Evolutionary conservation across 169 alveolate genomes (phyloP).

Genomic region (Neospora caninum): DNA sequence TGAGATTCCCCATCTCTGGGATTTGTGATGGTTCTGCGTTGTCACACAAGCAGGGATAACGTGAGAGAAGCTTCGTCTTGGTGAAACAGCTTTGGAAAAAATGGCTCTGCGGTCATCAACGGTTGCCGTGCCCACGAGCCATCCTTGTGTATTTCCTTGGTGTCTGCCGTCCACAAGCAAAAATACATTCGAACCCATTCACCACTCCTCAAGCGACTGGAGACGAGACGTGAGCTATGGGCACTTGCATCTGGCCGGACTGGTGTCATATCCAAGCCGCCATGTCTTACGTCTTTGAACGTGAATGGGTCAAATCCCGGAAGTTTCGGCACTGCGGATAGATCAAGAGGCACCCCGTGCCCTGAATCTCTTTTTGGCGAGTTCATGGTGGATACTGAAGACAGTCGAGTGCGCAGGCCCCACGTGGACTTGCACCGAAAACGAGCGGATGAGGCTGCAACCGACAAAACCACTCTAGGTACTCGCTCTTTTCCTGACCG

Average conservation of each 20-base stretch:
- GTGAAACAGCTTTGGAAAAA: not conserved
- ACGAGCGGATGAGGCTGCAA: not conserved
- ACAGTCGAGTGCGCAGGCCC: not conserved
- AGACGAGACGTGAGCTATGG: not conserved
- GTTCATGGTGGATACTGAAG: not conserved
- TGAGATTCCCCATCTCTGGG: slow-evolving; percentile 4
- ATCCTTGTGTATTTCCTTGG: no score
- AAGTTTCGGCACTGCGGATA: slow-evolving; percentile 8
- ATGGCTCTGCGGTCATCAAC: not conserved
- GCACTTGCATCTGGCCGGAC: not conserved
- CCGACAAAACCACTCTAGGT: not conserved
- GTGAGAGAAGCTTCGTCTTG: no score
- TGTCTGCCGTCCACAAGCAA: not conserved
- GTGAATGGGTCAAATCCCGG: slow-evolving; percentile 19
- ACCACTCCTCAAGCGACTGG: not conserved
- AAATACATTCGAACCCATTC: not conserved
- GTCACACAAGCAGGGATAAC: not conserved
- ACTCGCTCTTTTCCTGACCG: not conserved
- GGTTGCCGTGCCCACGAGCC: not conserved
- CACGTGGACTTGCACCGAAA: not conserved
- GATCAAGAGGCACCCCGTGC: not conserved
- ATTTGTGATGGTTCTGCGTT: not conserved
- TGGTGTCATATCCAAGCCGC: no score
- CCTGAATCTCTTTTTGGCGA: not conserved
- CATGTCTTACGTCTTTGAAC: not conserved